phyloP scores from a whole-genome alignment of 1,139 yeast genomes.

The Casaregolazyma lundiana region DNA sequence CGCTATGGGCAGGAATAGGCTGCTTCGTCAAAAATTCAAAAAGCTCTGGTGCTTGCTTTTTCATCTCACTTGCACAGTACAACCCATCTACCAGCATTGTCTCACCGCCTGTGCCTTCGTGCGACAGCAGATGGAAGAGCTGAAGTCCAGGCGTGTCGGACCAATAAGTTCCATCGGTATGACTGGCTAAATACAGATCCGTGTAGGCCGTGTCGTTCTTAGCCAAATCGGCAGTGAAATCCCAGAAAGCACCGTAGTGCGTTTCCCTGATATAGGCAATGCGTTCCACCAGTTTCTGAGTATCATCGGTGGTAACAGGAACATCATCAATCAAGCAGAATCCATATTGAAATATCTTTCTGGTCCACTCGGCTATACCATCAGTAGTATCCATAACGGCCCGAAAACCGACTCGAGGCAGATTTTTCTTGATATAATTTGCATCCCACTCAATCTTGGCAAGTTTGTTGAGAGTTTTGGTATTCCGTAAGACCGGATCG shows the following conservation, averaged over 20 bases:
- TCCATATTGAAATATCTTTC: conserved; percentile 57
- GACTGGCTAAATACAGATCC: conserved; percentile 60
- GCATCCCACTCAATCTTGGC: conserved; percentile 46
- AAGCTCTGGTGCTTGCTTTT: conserved; percentile 48
- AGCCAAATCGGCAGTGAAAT: conserved; percentile 66
- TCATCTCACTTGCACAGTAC: conserved; percentile 52
- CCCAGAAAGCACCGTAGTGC: conserved; percentile 82
- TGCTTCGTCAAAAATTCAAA: conserved; percentile 49
- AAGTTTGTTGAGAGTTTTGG: not conserved
- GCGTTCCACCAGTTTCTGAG: conserved; percentile 55
- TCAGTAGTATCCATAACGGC: conserved; percentile 44
- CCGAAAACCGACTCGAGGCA: conserved; percentile 52
- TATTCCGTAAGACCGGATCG: conserved; percentile 39
- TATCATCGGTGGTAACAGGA: conserved; percentile 59
- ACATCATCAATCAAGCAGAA: conserved; percentile 61
- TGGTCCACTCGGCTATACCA: conserved; percentile 56
- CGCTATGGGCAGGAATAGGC: conserved; percentile 69
- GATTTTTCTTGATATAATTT: conserved; percentile 34
- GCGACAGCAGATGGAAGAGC: conserved; percentile 61
- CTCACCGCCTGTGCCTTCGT: conserved; percentile 70
- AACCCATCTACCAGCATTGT: conserved; percentile 70
- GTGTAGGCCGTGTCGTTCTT: conserved; percentile 76
- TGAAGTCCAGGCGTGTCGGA: conserved; percentile 73
- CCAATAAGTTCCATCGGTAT: conserved; percentile 80
- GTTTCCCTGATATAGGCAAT: conserved; percentile 65